Conservation (phyloP, 1,284 basidiomycete genomes). For the Melampsora larici-populina region DNA sequence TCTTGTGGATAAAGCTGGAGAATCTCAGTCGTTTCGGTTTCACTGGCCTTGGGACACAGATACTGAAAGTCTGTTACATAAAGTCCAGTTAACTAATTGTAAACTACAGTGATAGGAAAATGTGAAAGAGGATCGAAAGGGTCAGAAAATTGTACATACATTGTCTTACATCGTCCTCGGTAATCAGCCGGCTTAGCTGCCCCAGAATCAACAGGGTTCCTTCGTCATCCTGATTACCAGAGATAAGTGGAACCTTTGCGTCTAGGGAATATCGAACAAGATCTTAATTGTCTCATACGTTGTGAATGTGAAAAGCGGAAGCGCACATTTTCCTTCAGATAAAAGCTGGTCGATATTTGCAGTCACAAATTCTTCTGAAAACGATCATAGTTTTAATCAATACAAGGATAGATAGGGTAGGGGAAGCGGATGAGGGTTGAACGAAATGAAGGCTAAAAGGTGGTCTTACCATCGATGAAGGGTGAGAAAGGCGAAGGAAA, state of each 20-base stretch:
- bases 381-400: background rate
- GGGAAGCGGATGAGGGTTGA: no score
- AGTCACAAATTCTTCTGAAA: background rate
- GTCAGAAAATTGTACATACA: background rate
- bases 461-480: no score
- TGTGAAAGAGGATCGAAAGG: no score
- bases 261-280: no score
- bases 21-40: background rate
- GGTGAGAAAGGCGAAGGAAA: no score
- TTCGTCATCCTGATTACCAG: conserved; percentile 11
- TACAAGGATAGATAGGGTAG: background rate
- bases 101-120: no score
- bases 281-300: no score
- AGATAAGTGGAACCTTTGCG: background rate
- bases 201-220: background rate
- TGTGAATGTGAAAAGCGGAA: background rate
- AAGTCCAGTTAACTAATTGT: no score
- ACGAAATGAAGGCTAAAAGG: background rate
- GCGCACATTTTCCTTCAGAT: background rate
- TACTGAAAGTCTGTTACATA: background rate
- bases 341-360: background rate
- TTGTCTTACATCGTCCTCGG: background rate
- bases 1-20: conserved; percentile 8
- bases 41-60: background rate
- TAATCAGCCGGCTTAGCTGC: background rate